phyloP scores from a whole-genome alignment of 352 stramenopile species.

The Heterotrichella gracilis region DNA sequence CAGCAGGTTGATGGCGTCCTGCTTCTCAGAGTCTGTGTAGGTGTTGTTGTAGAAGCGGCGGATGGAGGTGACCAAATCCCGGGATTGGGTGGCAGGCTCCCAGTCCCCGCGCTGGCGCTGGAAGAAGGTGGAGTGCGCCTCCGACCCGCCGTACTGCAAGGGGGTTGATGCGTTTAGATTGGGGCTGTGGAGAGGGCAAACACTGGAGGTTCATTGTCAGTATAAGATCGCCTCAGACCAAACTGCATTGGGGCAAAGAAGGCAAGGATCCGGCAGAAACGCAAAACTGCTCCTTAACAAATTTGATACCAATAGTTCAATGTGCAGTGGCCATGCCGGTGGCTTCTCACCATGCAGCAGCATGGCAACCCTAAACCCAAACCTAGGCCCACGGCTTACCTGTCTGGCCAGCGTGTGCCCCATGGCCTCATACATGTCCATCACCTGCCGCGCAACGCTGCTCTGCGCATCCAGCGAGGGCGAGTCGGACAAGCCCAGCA shows the following conservation, averaged over 20 bases:
- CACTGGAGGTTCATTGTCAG: no score
- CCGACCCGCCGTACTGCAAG: constrained; percentile 90
- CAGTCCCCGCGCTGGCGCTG: constrained; percentile 26
- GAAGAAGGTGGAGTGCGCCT: constrained; percentile 91
- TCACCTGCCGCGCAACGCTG: constrained; percentile 66
- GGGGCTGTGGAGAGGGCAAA: no score
- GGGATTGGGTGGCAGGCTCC: constrained; percentile 12
- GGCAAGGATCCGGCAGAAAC: no score
- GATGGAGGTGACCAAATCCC: constrained; percentile 67
- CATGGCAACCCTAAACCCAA: no score
- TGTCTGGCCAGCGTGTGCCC: constrained; percentile 90
- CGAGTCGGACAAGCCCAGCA: constrained; percentile 52
- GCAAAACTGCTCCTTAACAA: no score
- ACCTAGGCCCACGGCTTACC: no score
- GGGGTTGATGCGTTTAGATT: no score
- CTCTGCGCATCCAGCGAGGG: constrained; percentile 35
- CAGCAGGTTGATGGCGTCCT: constrained; percentile 98
- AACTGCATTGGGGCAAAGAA: no score
- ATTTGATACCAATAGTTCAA: no score
- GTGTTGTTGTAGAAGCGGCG: constrained; percentile 93
- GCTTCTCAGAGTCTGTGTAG: constrained; percentile 85
- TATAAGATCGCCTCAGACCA: no score
- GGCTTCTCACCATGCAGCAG: no score
- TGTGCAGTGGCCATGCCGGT: no score
- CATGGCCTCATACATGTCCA: constrained; percentile 87